Evolutionary conservation across 371 early-diverging fungal genomes (phyloP).

Genomic region (Zopfochytrium polystomum): DNA sequence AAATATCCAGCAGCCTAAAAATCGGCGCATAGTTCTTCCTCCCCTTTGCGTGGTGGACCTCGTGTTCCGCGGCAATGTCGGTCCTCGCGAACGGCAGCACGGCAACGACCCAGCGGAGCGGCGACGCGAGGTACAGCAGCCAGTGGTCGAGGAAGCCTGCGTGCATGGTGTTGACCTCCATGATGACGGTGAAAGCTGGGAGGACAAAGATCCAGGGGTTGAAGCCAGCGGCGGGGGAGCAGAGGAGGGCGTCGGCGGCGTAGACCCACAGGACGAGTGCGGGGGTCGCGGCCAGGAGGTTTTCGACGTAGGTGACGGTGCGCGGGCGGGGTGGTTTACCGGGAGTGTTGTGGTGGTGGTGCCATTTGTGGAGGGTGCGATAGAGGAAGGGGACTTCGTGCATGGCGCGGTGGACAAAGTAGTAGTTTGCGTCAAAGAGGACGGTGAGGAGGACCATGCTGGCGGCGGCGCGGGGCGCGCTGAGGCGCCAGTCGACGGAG

Average conservation of each 20-base stretch:
- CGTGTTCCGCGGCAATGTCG: too few relatives aligned
- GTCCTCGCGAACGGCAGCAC: conserved; percentile 9
- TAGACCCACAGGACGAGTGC: conserved; percentile 8
- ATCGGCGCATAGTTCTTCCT: too few relatives aligned
- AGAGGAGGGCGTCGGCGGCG: conserved; percentile 3
- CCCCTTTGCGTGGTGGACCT: too few relatives aligned
- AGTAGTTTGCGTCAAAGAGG: conserved; percentile 16
- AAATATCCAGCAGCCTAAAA: too few relatives aligned
- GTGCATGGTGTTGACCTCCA: conserved; percentile 19
- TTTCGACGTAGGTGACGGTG: conserved; percentile 9
- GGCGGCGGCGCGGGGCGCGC: not conserved
- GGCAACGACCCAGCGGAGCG: conserved; percentile 14
- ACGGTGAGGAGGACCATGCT: conserved; percentile 7
- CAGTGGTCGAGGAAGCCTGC: conserved; percentile 16
- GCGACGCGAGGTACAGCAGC: conserved; percentile 9
- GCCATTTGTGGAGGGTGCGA: conserved; percentile 16
- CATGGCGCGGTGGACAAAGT: conserved; percentile 10
- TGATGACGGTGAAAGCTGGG: conserved; percentile 14
- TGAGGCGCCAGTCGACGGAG: too few relatives aligned
- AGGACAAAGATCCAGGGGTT: conserved; percentile 14
- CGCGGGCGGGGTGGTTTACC: too few relatives aligned
- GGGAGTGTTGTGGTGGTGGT: conserved; percentile 16
- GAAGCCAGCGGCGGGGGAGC: not conserved
- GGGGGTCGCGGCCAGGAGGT: conserved; percentile 12
- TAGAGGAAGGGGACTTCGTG: conserved; percentile 24